Evolutionary conservation across 176 grass and related monocot genomes (phyloP).

Genomic region (Oryza australiensis): DNA sequence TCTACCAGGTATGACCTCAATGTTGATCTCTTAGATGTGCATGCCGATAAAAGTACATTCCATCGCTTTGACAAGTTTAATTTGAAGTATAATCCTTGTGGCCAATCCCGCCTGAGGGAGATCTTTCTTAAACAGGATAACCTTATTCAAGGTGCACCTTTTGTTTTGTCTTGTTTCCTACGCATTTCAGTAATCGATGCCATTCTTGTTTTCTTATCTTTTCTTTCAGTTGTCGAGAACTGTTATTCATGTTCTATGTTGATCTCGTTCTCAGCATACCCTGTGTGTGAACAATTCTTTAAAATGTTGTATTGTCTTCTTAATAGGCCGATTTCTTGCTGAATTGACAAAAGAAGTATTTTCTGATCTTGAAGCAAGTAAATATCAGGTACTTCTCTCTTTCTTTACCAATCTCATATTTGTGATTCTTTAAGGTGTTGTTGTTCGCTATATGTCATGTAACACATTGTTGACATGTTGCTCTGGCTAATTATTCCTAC

Average conservation of each 20-base stretch:
- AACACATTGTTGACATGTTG: background rate
- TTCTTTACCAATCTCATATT: background rate
- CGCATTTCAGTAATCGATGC: background rate
- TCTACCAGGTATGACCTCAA: slow-evolving; percentile 86
- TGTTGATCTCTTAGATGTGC: slow-evolving; percentile 96
- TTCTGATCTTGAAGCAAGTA: slow-evolving; percentile 88
- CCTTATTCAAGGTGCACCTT: slow-evolving; percentile 81
- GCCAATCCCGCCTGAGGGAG: slow-evolving; percentile 88
- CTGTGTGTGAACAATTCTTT: slow-evolving; percentile 13
- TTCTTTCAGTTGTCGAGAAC: background rate
- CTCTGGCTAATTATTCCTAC: background rate
- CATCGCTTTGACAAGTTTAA: slow-evolving; percentile 99
- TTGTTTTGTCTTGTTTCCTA: slow-evolving; percentile 25
- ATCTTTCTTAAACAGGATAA: slow-evolving; percentile 98
- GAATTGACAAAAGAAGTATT: slow-evolving; percentile 95
- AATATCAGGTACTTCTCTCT: slow-evolving; percentile 76
- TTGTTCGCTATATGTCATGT: background rate
- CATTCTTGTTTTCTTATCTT: background rate
- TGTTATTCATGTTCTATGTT: slow-evolving; percentile 17
- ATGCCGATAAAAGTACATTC: slow-evolving; percentile 99
- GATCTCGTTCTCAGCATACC: slow-evolving; percentile 1
- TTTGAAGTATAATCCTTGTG: slow-evolving; percentile 96
- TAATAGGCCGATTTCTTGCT: slow-evolving; percentile 77
- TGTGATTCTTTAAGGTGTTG: background rate
- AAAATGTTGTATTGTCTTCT: background rate